These are phyloP conservation scores for Chloropicon primus DNA, from an alignment of 139 green algal species.

Conservation along the genomic window DNA sequence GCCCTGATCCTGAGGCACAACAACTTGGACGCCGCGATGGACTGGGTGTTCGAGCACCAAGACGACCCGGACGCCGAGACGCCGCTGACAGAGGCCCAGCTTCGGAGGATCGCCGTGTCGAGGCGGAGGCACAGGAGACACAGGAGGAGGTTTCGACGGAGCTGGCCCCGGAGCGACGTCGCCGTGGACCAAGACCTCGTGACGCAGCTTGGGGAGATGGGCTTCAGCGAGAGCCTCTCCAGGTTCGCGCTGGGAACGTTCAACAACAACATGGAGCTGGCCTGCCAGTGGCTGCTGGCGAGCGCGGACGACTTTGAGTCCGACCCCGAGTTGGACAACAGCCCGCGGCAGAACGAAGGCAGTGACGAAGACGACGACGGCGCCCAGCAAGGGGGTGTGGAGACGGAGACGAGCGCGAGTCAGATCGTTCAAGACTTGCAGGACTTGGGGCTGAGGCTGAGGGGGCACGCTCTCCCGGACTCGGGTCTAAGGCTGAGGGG, in stretches of 20 bases:
- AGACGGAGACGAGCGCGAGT: not conserved
- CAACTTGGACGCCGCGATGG: constrained; percentile 7
- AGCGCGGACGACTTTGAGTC: not conserved
- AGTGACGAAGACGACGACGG: not conserved
- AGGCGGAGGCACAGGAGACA: not conserved
- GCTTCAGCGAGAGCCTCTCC: constrained; percentile 11
- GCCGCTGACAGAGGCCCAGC: constrained; percentile 26
- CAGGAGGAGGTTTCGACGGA: not conserved
- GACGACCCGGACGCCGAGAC: constrained; percentile 28
- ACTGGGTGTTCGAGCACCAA: constrained; percentile 34
- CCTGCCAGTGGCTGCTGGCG: constrained; percentile 6
- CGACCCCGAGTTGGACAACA: not conserved
- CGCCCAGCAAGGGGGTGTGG: not conserved
- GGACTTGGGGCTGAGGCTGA: not conserved
- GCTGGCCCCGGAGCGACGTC: not conserved
- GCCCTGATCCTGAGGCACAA: constrained; percentile 28
- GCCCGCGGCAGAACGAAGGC: not conserved
- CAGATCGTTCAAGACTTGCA: not conserved
- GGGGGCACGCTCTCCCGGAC: not conserved
- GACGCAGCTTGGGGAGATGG: constrained; percentile 23
- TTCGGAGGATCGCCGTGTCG: constrained; percentile 6
- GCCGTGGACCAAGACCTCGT: not conserved
- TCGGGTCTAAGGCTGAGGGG: not conserved
- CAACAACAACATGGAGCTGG: constrained; percentile 8
- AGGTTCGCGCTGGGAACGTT: not conserved